Base-by-base conservation (phyloP, 208 protist genomes). In the Leptomonas pyrrhocoris region DNA sequence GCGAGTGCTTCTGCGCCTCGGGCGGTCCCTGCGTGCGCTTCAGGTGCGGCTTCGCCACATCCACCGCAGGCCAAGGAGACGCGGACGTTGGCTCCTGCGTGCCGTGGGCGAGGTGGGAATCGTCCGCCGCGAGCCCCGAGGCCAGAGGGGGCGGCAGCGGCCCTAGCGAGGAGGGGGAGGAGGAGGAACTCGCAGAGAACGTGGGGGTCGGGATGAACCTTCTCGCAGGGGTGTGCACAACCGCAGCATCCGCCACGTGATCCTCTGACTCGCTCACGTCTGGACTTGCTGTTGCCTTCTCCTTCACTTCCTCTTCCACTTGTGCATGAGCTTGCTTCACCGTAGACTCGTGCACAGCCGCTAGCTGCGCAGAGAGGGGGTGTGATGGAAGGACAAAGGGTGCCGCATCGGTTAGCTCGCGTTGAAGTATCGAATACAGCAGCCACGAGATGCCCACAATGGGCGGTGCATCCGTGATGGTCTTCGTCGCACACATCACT, bases 381-480 rank as follows among this genome's bases (percentile, higher is more conserved):
- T 75, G 64, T 40, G 9, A 18, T 18, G 3, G 2, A 53, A 90
- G 31, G 12, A 68, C 23, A 56, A 86, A 92, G 0, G 79, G 73
- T 2, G 38, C 40, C 21, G 70, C 68, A 9, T 83, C 74, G 2
- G 72, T 71, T 19, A 62, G 63, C 27, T 79, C 54, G 3, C 85
- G 71, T 25, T 71, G 67, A 8, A 94, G 51, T 53, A 94, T 82
- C 38, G 78, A 84, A 48, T 90, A 77, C 64, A 91, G 60, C 48
- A 94, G 67, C 85, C 85, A 94, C 36, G 81, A 69, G 19, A 86
- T 72, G 16, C 79, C 80, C 13, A 92, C 74, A 36, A 88, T 68
- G 16, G 80, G 80, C 8, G 64, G 46, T 4, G 34, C 56, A 23
- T 23, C 48, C 18, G 2, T 34, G 31, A 9, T 45, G 12, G 19